These are phyloP conservation scores for Cryptococcus depauperatus DNA, from an alignment of 1,284 basidiomycete species.

Conservation along the genomic window DNA sequence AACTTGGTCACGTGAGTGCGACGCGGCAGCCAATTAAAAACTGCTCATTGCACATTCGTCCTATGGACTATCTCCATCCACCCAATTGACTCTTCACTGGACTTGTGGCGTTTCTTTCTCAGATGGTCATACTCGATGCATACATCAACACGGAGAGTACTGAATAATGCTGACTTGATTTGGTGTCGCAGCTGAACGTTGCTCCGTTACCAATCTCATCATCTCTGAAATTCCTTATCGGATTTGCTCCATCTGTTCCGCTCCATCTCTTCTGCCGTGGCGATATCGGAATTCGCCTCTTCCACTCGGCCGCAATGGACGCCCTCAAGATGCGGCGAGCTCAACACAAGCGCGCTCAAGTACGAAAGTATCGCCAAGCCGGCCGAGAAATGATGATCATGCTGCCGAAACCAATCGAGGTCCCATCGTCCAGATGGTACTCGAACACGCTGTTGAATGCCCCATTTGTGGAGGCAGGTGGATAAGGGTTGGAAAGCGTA, in stretches of 20 bases:
- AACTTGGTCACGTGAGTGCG: neutral
- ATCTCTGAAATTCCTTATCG: constrained; percentile 33
- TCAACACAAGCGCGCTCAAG: no score
- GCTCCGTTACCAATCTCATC: constrained; percentile 29
- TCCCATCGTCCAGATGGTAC: constrained; percentile 17
- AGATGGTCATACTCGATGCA: neutral
- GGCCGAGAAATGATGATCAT: no score
- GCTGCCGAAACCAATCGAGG: constrained; percentile 3
- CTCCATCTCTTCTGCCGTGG: constrained; percentile 27
- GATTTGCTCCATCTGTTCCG: constrained; percentile 35
- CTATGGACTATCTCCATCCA: neutral
- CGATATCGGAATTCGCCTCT: constrained; percentile 4
- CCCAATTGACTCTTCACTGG: neutral
- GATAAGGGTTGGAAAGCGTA: constrained; percentile 5
- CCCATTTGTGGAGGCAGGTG: constrained; percentile 37
- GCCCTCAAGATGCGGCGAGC: no score
- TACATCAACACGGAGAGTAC: neutral
- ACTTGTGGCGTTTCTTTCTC: no score
- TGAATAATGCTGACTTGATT: neutral
- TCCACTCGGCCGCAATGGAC: neutral
- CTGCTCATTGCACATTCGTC: neutral
- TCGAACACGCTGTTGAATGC: constrained; percentile 28
- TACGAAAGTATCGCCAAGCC: no score
- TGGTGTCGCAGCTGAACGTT: constrained; percentile 20
- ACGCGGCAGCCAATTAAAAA: neutral